Percentiles rank a stretch among this genome's conserved stretches.
These are phyloP conservation scores for Xylaria nigripes DNA, from an alignment of 495 filamentous ascomycete genomes.

Conservation along the genomic window DNA sequence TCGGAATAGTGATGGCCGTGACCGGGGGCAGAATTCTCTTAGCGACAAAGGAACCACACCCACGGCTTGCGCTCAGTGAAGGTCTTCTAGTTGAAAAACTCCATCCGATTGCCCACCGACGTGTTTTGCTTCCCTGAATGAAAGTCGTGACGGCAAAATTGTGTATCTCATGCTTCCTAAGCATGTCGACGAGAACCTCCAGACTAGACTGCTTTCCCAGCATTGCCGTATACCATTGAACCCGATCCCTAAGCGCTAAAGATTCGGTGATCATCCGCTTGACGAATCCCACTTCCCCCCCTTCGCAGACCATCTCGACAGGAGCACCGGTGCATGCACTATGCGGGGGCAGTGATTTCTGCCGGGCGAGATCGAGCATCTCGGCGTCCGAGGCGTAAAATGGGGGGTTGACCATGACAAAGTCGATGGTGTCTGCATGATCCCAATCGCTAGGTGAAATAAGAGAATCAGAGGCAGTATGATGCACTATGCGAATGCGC, in stretches of 20 bases:
- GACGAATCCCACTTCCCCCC: conserved; percentile 79
- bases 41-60: conserved; percentile 43
- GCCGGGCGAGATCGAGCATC: conserved; percentile 52
- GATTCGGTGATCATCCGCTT: conserved; percentile 68
- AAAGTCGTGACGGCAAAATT: conserved; percentile 85
- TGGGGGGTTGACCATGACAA: conserved; percentile 91
- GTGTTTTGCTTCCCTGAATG: conserved; percentile 69
- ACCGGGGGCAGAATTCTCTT: conserved; percentile 49
- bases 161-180: conserved; percentile 50
- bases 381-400: conserved; percentile 75
- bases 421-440: conserved; percentile 62
- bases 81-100: conserved; percentile 67
- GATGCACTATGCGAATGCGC: conserved; percentile 56
- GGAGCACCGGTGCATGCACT: conserved; percentile 76
- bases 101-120: conserved; percentile 85
- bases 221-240: conserved; percentile 90
- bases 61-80: conserved; percentile 47
- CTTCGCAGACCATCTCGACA: conserved; percentile 78
- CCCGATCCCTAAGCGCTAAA: conserved; percentile 45
- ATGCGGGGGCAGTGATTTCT: conserved; percentile 60
- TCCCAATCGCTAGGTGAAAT: conserved; percentile 52
- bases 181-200: conserved; percentile 48
- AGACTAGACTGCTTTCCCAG: conserved; percentile 75
- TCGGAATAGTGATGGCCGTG: conserved; percentile 22
- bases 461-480: conserved; percentile 43